Percentiles rank a stretch among this genome's conserved stretches.
Conservation (phyloP, 306 rosid genomes). For the Crotalaria pallida region DNA sequence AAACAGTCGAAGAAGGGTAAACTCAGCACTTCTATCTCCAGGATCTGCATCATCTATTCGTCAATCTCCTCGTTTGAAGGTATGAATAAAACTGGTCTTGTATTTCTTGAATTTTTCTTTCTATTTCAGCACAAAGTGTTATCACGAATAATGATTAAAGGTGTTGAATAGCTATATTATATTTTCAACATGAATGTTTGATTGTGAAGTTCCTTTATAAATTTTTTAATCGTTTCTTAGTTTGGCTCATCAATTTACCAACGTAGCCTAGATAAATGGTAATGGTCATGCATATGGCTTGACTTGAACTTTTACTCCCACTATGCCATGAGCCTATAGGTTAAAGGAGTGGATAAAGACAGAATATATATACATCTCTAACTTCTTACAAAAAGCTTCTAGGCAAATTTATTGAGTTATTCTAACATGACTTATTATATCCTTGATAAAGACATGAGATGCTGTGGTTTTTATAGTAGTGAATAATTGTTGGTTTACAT, state of each 20-base stretch:
- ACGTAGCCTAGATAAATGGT: neutral
- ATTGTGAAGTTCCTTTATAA: neutral
- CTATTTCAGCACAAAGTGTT: neutral
- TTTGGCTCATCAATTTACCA: neutral
- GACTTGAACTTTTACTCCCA: neutral
- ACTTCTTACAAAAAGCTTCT: neutral
- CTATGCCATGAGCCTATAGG: neutral
- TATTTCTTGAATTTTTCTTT: neutral
- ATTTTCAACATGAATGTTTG: neutral
- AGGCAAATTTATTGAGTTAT: neutral
- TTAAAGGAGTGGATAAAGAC: neutral
- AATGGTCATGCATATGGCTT: neutral
- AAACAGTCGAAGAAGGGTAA: conserved; percentile 26
- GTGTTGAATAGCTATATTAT: neutral
- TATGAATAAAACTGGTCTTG: conserved; percentile 17
- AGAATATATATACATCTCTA: neutral
- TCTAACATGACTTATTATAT: neutral
- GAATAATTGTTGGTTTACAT: neutral
- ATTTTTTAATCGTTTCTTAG: neutral
- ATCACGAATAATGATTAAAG: neutral
- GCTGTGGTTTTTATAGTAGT: neutral
- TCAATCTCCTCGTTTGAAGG: conserved; percentile 52
- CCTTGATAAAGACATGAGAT: neutral
- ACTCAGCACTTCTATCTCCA: conserved; percentile 32
- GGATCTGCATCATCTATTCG: conserved; percentile 46